Evolutionary conservation across 1,139 yeast species (phyloP).

Genomic region (Kurtzmaniella quercitrusa): DNA sequence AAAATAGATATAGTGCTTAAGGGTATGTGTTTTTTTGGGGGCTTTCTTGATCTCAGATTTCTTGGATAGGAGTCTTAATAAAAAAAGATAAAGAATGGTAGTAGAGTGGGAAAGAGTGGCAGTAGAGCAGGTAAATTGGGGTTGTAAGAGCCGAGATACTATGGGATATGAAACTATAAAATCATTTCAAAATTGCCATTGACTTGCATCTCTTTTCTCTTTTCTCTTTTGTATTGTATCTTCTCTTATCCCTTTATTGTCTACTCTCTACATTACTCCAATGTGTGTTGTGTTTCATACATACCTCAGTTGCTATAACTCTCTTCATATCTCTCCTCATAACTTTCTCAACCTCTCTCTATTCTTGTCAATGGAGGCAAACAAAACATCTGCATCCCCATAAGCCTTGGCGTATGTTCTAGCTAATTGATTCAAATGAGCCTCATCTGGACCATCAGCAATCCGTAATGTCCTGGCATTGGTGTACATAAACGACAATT

Average conservation of each 20-base stretch:
- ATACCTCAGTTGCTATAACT: too few relatives aligned
- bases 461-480: slow-evolving; percentile 57
- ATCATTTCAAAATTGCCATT: too few relatives aligned
- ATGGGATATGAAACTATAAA: too few relatives aligned
- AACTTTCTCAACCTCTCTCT: slow-evolving; percentile 23
- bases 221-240: too few relatives aligned
- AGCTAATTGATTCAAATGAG: slow-evolving; percentile 61
- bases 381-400: slow-evolving; percentile 28
- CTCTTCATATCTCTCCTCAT: too few relatives aligned
- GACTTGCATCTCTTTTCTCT: too few relatives aligned
- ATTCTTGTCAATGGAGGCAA: slow-evolving; percentile 20
- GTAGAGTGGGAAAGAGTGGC: not conserved
- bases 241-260: too few relatives aligned
- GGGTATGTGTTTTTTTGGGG: not conserved
- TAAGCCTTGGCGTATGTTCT: slow-evolving; percentile 39
- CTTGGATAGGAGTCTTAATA: not conserved
- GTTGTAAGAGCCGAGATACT: too few relatives aligned
- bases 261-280: not conserved
- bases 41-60: not conserved
- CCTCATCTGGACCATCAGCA: slow-evolving; percentile 78
- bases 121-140: not conserved
- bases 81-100: not conserved
- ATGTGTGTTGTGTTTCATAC: not conserved
- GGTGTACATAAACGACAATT: slow-evolving; percentile 55
- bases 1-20: not conserved